Percentiles rank a stretch among this genome's conserved stretches.
Evolutionary conservation across 257 asterid species (phyloP).

Genomic region (Phtheirospermum japonicum): DNA sequence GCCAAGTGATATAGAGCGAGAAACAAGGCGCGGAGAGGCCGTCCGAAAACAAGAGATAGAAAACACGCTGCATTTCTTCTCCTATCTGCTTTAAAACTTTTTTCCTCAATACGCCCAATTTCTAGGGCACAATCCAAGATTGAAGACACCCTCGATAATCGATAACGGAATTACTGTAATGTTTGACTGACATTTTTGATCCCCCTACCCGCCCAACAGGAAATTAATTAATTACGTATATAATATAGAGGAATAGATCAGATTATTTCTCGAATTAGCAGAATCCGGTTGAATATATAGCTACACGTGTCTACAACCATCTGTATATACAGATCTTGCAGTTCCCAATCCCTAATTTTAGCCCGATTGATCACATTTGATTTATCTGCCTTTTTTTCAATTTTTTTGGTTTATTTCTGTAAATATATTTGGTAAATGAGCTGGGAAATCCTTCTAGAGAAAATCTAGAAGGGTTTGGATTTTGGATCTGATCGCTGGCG

Average conservation of each 20-base stretch:
- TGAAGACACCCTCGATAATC: slow-evolving; percentile 35
- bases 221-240: slow-evolving; percentile 7
- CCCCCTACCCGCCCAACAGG: slow-evolving; percentile 23
- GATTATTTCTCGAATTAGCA: slow-evolving; percentile 29
- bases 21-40: slow-evolving; percentile 98
- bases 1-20: slow-evolving; percentile 54
- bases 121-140: slow-evolving; percentile 50
- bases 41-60: slow-evolving; percentile 62
- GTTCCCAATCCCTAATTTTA: slow-evolving; percentile 36
- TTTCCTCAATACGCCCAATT: slow-evolving; percentile 33
- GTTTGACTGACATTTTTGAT: slow-evolving; percentile 31
- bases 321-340: slow-evolving; percentile 57
- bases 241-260: background rate
- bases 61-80: slow-evolving; percentile 39
- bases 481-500: slow-evolving; percentile 60
- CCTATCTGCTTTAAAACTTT: slow-evolving; percentile 37
- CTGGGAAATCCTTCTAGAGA: slow-evolving; percentile 59
- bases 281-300: slow-evolving; percentile 28
- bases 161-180: slow-evolving; percentile 24
- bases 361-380: slow-evolving; percentile 46
- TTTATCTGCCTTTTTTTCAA: slow-evolving; percentile 4
- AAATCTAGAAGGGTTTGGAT: slow-evolving; percentile 58
- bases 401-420: slow-evolving; percentile 20
- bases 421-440: slow-evolving; percentile 39
- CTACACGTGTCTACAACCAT: slow-evolving; percentile 18